These are phyloP conservation scores for Dipteronia sinensis DNA, from an alignment of 345 rosid species.

Conservation along the genomic window DNA sequence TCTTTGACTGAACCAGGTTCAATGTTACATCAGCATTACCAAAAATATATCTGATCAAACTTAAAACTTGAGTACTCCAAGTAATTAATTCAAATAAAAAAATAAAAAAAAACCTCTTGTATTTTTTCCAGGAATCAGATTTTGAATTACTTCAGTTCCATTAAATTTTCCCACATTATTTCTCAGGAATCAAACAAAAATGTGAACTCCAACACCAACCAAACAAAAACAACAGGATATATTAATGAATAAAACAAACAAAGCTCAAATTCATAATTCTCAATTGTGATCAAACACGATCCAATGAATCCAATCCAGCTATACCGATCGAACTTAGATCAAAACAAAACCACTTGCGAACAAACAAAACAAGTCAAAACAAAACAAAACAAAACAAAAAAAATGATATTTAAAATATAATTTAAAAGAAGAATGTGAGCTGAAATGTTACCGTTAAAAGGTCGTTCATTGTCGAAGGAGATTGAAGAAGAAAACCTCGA, in stretches of 20 bases:
- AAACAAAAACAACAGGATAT: background rate
- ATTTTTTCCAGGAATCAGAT: background rate
- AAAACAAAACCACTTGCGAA: background rate
- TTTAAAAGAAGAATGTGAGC: background rate
- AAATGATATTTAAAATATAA: no score
- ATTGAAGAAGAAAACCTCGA: conserved; percentile 3
- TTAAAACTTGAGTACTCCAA: background rate
- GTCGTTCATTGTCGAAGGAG: conserved; percentile 28
- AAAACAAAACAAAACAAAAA: no score
- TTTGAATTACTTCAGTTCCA: conserved; percentile 3
- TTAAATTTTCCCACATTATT: background rate
- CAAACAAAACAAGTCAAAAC: background rate
- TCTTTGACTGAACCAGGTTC: background rate
- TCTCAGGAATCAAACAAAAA: background rate
- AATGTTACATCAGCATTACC: background rate
- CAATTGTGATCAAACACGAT: background rate
- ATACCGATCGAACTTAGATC: background rate
- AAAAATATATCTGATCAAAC: background rate
- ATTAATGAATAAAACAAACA: no score
- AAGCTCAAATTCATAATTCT: background rate
- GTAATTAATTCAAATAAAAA: background rate
- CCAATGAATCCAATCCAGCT: background rate
- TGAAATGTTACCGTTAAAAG: conserved; percentile 23
- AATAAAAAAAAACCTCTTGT: no score
- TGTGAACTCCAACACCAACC: background rate